Conservation (phyloP, 192 early-diverging fungal genomes). For the Coemansia sp. region DNA sequence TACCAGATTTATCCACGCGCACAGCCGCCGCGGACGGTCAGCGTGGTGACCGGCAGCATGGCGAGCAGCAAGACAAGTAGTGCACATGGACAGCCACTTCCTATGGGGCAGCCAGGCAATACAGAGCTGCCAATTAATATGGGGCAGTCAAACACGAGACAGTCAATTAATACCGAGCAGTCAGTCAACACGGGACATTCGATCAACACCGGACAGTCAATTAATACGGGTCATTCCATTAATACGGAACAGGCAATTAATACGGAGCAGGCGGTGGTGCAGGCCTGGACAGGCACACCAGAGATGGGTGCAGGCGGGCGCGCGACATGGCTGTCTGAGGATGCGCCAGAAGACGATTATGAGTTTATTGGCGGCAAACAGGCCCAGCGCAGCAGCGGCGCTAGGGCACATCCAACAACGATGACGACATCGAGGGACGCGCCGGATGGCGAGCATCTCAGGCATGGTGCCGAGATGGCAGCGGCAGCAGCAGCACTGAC, state of each 20-base stretch:
- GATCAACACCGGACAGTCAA: not conserved
- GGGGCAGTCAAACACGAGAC: not conserved
- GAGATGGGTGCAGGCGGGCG: constrained; percentile 9
- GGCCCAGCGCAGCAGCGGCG: not conserved
- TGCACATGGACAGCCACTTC: not conserved
- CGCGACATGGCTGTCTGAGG: constrained; percentile 43
- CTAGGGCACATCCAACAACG: not conserved
- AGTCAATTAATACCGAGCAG: not conserved
- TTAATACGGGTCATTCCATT: not conserved
- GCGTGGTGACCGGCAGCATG: not conserved
- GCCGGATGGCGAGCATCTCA: constrained; percentile 3
- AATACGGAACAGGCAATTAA: not conserved
- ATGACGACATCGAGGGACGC: not conserved
- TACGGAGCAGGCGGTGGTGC: not conserved
- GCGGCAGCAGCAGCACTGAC: constrained; percentile 15
- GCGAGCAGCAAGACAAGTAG: not conserved
- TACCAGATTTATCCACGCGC: not conserved
- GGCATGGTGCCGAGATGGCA: constrained; percentile 1
- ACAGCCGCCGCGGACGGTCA: not conserved
- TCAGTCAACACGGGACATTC: not conserved
- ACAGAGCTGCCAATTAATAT: not conserved
- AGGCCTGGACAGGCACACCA: constrained; percentile 8
- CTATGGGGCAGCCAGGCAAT: not conserved
- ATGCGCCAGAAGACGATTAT: constrained; percentile 31
- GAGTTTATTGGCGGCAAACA: constrained; percentile 24